These are phyloP conservation scores for Pseudocercospora musae DNA, from an alignment of 2,329 filamentous ascomycete genomes.

Conservation along the genomic window DNA sequence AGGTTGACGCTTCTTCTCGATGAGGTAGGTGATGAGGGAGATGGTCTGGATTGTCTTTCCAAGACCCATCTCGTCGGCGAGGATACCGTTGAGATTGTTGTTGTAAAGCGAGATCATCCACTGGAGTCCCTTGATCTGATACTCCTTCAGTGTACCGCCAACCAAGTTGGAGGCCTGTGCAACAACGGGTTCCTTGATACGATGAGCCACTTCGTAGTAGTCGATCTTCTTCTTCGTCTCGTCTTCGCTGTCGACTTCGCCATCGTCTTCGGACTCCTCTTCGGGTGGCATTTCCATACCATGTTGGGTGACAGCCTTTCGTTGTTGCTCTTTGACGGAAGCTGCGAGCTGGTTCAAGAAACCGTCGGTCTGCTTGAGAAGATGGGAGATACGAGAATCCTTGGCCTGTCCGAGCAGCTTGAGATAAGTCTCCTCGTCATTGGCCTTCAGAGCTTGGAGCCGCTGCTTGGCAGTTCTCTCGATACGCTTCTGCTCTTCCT, in stretches of 20 bases:
- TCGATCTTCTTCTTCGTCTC: slow-evolving; percentile 78
- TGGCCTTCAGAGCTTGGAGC: slow-evolving; percentile 96
- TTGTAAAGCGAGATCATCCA: slow-evolving; percentile 99
- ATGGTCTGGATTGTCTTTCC: slow-evolving; percentile 99
- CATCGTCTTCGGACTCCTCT: slow-evolving; percentile 61
- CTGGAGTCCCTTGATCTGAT: slow-evolving; percentile 96
- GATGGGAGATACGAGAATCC: slow-evolving; percentile 96
- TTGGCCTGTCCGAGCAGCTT: slow-evolving; percentile 97
- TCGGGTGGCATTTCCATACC: slow-evolving; percentile 57
- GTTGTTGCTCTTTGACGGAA: slow-evolving; percentile 91
- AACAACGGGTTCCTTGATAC: slow-evolving; percentile 86
- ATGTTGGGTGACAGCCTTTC: slow-evolving; percentile 74
- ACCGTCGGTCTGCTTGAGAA: slow-evolving; percentile 94
- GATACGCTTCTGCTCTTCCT: slow-evolving; percentile 97
- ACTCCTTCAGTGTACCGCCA: slow-evolving; percentile 91
- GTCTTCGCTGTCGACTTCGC: slow-evolving; percentile 67
- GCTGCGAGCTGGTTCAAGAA: slow-evolving; percentile 94
- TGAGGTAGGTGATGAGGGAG: slow-evolving; percentile 93
- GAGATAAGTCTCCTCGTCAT: slow-evolving; percentile 98
- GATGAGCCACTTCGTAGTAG: slow-evolving; percentile 97
- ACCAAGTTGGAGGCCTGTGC: slow-evolving; percentile 81
- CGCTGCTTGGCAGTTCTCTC: slow-evolving; percentile 98
- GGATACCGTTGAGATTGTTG: slow-evolving; percentile 98
- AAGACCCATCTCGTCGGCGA: slow-evolving; percentile 99
- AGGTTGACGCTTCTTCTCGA: slow-evolving; percentile 87